A percentile compares a stretch with the other conserved stretches of the same genome.
phyloP scores from a whole-genome alignment of 371 early-diverging fungal species.

The Zopfochytrium polystomum region DNA sequence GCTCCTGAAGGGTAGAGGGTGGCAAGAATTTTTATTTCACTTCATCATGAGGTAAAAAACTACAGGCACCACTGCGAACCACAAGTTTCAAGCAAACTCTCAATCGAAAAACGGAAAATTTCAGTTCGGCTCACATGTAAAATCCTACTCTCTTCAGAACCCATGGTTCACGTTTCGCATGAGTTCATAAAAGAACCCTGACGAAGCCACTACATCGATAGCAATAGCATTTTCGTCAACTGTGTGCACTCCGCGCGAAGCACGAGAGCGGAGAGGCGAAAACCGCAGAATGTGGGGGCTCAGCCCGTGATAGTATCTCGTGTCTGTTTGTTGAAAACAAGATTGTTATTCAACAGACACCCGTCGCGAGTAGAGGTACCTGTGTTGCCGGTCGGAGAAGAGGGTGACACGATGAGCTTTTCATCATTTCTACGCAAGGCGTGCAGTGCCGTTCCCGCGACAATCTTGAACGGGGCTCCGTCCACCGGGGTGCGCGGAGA shows the following conservation, averaged over 20 bases:
- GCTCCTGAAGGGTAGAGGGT: too few species aligned
- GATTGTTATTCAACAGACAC: too few species aligned
- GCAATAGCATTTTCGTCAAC: conserved; percentile 34
- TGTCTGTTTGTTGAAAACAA: too few species aligned
- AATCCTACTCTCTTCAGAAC: too few species aligned
- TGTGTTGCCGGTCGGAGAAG: conserved; percentile 36
- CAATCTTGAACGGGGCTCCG: conserved; percentile 5
- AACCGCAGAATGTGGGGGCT: conserved; percentile 14
- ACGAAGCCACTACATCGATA: conserved; percentile 16
- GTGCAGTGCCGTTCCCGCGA: conserved; percentile 16
- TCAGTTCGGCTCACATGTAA: too few species aligned
- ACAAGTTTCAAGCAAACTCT: too few species aligned
- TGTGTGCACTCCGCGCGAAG: conserved; percentile 35
- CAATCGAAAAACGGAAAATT: too few species aligned
- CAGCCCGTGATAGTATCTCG: conserved; percentile 6
- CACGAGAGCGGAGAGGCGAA: conserved; percentile 13
- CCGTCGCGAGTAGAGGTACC: too few species aligned
- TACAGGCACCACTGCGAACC: too few species aligned
- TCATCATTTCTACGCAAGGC: conserved; percentile 1
- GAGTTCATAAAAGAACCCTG: conserved; percentile 38
- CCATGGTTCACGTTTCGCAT: conserved; percentile 28
- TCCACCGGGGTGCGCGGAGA: conserved; percentile 11
- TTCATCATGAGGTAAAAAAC: too few species aligned
- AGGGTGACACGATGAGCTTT: conserved; percentile 30
- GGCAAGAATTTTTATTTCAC: too few species aligned